phyloP scores from a whole-genome alignment of 2,329 filamentous ascomycete genomes.

The Biscogniauxia marginata region DNA sequence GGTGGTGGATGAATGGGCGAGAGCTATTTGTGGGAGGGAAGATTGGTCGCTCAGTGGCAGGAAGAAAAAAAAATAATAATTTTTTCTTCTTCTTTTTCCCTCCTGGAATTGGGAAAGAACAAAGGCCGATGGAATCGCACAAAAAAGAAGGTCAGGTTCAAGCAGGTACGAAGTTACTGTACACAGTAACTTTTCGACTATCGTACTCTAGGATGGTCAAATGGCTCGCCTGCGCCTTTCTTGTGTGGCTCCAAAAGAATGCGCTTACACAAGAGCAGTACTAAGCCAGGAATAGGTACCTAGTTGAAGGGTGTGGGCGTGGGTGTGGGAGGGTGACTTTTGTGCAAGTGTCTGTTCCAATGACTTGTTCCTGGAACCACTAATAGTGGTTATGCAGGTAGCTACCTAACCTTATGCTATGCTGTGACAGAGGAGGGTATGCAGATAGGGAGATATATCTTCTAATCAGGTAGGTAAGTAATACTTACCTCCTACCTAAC shows the following conservation, averaged over 20 bases:
- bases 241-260: slow-evolving; percentile 5
- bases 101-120: slow-evolving; percentile 16
- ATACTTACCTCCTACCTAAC: not conserved
- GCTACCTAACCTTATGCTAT: not conserved
- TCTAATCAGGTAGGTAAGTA: not conserved
- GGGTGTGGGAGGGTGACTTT: not conserved
- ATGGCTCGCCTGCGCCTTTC: slow-evolving; percentile 18
- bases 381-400: not conserved
- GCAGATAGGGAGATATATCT: not conserved
- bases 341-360: slow-evolving; percentile 1
- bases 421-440: no score
- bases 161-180: slow-evolving; percentile 8
- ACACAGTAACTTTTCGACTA: slow-evolving; percentile 4
- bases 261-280: slow-evolving; percentile 2
- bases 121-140: slow-evolving; percentile 14
- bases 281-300: not conserved
- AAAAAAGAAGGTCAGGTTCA: slow-evolving; percentile 12
- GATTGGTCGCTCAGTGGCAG: slow-evolving; percentile 7
- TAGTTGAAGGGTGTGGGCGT: slow-evolving; percentile 12
- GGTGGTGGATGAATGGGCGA: slow-evolving; percentile 17
- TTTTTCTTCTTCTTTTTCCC: not conserved
- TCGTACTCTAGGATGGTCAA: slow-evolving; percentile 4
- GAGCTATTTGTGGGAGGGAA: slow-evolving; percentile 15
- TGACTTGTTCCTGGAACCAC: not conserved
- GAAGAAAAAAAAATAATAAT: slow-evolving; percentile 16